Conservation (phyloP, 2,329 filamentous ascomycete genomes). For the Diaporthe australafricana region DNA sequence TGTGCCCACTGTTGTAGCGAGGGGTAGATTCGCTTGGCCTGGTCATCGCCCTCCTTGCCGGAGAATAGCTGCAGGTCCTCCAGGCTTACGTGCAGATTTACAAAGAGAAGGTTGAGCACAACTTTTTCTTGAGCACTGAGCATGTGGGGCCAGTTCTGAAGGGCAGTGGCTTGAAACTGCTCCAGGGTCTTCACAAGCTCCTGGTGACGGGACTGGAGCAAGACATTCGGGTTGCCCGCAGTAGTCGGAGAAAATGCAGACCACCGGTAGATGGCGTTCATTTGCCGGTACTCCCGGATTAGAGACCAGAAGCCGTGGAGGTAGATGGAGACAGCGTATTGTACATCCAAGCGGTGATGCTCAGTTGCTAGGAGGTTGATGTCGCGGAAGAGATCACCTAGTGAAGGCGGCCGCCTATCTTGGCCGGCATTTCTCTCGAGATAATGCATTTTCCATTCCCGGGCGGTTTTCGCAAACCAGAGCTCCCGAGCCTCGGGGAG, state of each 20-base stretch:
- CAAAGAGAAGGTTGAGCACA: conserved; percentile 66
- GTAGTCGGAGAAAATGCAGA: conserved; percentile 58
- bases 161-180: conserved; percentile 57
- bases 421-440: conserved; percentile 53
- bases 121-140: conserved; percentile 58
- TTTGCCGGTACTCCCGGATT: conserved; percentile 73
- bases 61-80: conserved; percentile 76
- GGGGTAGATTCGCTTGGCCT: conserved; percentile 70
- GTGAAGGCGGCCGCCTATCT: conserved; percentile 58
- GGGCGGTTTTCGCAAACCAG: conserved; percentile 74
- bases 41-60: conserved; percentile 74
- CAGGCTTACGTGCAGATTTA: conserved; percentile 73
- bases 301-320: conserved; percentile 75
- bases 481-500: conserved; percentile 71
- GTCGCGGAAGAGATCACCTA: conserved; percentile 68
- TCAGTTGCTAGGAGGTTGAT: conserved; percentile 62
- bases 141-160: conserved; percentile 54
- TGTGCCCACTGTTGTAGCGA: conserved; percentile 69
- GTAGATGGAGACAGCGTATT: conserved; percentile 68
- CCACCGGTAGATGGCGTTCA: conserved; percentile 61
- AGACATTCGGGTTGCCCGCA: conserved; percentile 51
- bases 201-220: conserved; percentile 66
- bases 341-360: conserved; percentile 64
- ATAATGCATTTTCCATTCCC: conserved; percentile 73
- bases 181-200: conserved; percentile 71